Conservation (phyloP, 768 basidiomycete species). For the Pulveroboletus ravenelii region DNA sequence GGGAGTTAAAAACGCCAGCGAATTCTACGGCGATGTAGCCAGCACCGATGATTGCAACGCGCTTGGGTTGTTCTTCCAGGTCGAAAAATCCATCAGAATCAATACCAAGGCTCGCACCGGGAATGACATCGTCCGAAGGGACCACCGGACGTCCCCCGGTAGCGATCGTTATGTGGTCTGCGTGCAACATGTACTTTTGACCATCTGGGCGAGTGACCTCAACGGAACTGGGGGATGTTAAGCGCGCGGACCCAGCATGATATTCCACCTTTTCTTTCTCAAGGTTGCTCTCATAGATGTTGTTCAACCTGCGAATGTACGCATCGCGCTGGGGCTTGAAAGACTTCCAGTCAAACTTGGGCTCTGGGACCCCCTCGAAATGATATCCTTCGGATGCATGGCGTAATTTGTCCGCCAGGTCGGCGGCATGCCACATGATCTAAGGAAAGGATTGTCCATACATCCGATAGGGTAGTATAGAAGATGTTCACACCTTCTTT, state of each 20-base stretch:
- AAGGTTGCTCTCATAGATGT: slow-evolving; percentile 88
- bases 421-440: slow-evolving; percentile 99
- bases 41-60: slow-evolving; percentile 92
- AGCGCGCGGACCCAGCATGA: slow-evolving; percentile 71
- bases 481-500: slow-evolving; percentile 63
- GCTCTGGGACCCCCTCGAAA: slow-evolving; percentile 53
- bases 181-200: slow-evolving; percentile 62
- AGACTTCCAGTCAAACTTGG: slow-evolving; percentile 80
- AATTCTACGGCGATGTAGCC: slow-evolving; percentile 98
- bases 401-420: slow-evolving; percentile 78
- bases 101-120: slow-evolving; percentile 88
- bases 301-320: slow-evolving; percentile 86
- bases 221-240: slow-evolving; percentile 65
- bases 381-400: slow-evolving; percentile 73
- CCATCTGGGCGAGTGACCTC: slow-evolving; percentile 71
- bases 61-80: slow-evolving; percentile 83
- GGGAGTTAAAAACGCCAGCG: slow-evolving; percentile 87
- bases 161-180: slow-evolving; percentile 78
- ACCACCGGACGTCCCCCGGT: slow-evolving; percentile 82
- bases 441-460: slow-evolving; percentile 26
- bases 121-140: slow-evolving; percentile 74
- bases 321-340: slow-evolving; percentile 96
- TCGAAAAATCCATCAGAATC: slow-evolving; percentile 96
- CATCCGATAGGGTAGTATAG: neutral
- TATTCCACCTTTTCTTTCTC: slow-evolving; percentile 84